Conservation (phyloP, 345 rosid species). For the Psidium friedrichsthalianum region DNA sequence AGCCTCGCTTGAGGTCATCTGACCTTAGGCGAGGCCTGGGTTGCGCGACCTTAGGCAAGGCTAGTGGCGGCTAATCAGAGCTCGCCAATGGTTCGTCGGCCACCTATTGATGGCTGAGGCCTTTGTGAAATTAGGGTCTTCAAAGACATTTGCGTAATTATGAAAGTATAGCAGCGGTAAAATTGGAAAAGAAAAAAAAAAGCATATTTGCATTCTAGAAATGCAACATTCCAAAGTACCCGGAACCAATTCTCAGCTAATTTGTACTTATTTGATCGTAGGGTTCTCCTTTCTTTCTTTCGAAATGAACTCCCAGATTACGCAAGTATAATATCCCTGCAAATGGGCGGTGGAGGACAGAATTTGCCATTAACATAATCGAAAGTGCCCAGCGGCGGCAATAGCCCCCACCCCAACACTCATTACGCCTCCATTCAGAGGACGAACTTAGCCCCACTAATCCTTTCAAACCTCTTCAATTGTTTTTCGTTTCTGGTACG, state of each 20-base stretch:
- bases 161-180: no score
- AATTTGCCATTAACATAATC: not conserved
- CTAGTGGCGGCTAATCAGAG: no score
- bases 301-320: not conserved
- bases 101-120: no score
- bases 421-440: not conserved
- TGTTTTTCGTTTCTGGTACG: not conserved
- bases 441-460: not conserved
- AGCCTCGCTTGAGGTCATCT: no score
- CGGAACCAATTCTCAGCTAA: not conserved
- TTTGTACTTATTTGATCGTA: not conserved
- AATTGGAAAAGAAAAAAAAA: no score
- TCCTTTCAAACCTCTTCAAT: not conserved
- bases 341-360: not conserved
- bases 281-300: not conserved
- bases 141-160: no score
- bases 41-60: no score
- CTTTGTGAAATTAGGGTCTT: no score
- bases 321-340: not conserved
- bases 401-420: not conserved
- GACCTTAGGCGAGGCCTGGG: no score
- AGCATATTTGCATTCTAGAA: no score
- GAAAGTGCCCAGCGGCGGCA: not conserved
- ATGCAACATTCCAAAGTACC: no score
- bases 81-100: no score